Base-by-base conservation (phyloP, 768 basidiomycete genomes). In the Paxillus ammoniavirescens region DNA sequence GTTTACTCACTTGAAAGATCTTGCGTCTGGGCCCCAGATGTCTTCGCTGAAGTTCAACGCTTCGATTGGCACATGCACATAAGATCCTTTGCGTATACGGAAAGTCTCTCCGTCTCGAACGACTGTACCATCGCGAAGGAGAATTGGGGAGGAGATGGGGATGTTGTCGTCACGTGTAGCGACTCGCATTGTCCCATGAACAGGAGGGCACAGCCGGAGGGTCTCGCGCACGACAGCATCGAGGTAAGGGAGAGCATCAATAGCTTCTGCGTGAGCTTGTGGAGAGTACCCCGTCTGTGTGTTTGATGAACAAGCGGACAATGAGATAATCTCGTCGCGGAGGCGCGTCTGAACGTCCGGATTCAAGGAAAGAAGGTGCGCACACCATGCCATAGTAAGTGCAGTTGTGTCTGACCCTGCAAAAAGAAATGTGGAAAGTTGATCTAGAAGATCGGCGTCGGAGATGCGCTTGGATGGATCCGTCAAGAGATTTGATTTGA, bases 341-440 rank as follows among this genome's bases (percentile, higher is more conserved):
- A 89, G 73, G 7, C 75, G 76, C 8, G 60, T 74, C 62, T 89
- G 87, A 12, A 83, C 59, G 5, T 77, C 76, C 4, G 80, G 78
- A 56, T 83, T 62, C n/a, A 71, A 68, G 8, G 83, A 73, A 31
- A 89, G 78, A 51, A 75, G 68, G 64, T 83, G 77, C 1, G 86
- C 67, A 50, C 78, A 79, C 81, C 82, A 87, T 6, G 82, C 71
- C 23, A 86, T 69, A 17, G 81, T 77, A 8, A 83, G 71, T 6
- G 81, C 73, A 30, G 81, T 80, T 3, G 82, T 77, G 60, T 86
- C 84, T 23, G 84, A 81, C 12, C 86, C 86, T 3, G 79, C 83
- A 40, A 84, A 79, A 52, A 87, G 73, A 66, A 87, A 80, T 30
- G 83, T 83, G n/a, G 79, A 78, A 58, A 84, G 79, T 64, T 85